Percentiles rank a stretch among this genome's conserved stretches.
These are phyloP conservation scores for Pleurotus eryngii DNA, from an alignment of 768 basidiomycete species.

Conservation along the genomic window DNA sequence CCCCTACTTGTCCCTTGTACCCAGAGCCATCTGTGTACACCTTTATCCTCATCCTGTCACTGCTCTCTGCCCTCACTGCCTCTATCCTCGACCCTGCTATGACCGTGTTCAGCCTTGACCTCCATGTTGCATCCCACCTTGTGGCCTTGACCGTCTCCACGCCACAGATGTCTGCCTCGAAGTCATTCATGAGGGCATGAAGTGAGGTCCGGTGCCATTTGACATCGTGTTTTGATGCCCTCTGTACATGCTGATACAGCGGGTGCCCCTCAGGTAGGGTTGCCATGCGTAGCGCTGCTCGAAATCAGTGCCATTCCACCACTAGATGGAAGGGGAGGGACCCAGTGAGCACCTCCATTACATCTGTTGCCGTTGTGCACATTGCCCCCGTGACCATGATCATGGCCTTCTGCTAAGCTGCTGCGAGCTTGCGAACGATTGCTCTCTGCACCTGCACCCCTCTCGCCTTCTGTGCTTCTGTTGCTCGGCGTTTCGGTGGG, in stretches of 20 bases:
- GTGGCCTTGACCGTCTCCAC: conserved; percentile 12
- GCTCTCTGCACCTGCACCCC: not conserved
- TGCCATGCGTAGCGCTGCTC: conserved; percentile 6
- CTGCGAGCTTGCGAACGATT: not conserved
- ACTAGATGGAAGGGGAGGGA: conserved; percentile 6
- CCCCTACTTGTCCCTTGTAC: conserved; percentile 7
- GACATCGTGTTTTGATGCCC: not conserved
- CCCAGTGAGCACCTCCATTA: conserved; percentile 3
- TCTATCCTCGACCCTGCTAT: conserved; percentile 6
- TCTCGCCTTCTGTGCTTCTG: not conserved
- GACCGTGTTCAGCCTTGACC: not conserved
- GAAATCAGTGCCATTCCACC: conserved; percentile 9
- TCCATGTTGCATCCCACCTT: not conserved
- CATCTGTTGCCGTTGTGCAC: conserved; percentile 8
- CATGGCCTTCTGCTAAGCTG: conserved; percentile 1
- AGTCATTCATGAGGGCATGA: conserved; percentile 9
- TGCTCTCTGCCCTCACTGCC: not conserved
- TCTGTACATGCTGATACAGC: not conserved
- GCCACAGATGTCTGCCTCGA: conserved; percentile 1
- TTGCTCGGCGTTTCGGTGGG: not conserved
- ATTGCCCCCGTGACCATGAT: conserved; percentile 10
- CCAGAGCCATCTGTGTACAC: conserved; percentile 17
- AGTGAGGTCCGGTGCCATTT: conserved; percentile 10
- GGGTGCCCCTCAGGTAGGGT: conserved; percentile 11
- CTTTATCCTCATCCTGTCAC: not conserved